Base-by-base conservation (phyloP, 768 basidiomycete species). In the Trichaptum fuscoviolaceum region DNA sequence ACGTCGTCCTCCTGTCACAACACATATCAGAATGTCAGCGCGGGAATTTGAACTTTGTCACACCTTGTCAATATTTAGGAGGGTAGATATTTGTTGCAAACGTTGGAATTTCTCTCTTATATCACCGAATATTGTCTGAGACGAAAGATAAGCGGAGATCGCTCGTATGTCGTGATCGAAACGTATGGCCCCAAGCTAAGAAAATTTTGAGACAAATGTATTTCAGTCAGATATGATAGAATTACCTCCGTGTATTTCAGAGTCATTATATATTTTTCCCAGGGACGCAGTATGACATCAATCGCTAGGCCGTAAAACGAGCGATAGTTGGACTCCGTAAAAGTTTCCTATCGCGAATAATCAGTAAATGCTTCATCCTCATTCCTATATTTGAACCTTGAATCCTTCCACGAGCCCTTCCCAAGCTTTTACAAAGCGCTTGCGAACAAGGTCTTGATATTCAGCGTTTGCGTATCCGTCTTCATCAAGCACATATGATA, bases 131-230 rank as follows among this genome's bases (percentile, higher is more conserved):
- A 86, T 83, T 6, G 93, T 95, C 74, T 97, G 97, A 1, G 92
- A 87, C 0, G 92, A 88, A 15, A 99, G 84, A 77, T 91, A 95
- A 1, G 89, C 82, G 25, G 86, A 88, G 69, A 98, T 85, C 4
- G 93, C 85, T 26, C 96, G 85, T 59, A 99, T 79, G 75, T 99
- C 96, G 20, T 91, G 86, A 72, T 99, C 97, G 74, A 97, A 96
- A 18, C 95, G 90, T 67, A 99, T 90, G 3, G 95, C 96, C 26
- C 97, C 97, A 67, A 99, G 85, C 96, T 99, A 70, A 18, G n/a
- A 64, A 20, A 60, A 62, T 7, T 25, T 65, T 24, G 1, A 64
- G 23, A 35, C 58, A 25, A 17, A n/a, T 35, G 20, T 3, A 7
- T 59, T 57, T 25, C 17, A 61, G 18, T 12, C 58, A 23, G 26